Evolutionary conservation across 2,329 filamentous ascomycete genomes (phyloP).

Genomic region (Albophoma yamanashiensis): DNA sequence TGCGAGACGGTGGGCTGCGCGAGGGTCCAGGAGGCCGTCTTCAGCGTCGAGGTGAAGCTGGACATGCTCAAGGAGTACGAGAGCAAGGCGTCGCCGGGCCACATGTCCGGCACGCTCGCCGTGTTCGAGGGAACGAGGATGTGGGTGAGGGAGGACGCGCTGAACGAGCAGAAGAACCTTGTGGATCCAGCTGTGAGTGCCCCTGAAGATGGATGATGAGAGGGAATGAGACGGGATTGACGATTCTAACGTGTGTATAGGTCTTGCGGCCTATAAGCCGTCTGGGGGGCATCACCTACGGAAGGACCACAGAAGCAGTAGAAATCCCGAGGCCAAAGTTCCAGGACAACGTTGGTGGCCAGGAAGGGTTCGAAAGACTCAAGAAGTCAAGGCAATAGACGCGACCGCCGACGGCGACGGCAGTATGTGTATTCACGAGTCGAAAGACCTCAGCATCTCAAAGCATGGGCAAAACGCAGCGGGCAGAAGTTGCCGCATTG

Average conservation of each 20-base stretch:
- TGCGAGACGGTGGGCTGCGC: slow-evolving; percentile 57
- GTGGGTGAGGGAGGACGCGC: slow-evolving; percentile 81
- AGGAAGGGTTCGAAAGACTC: slow-evolving; percentile 47
- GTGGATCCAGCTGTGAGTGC: slow-evolving; percentile 57
- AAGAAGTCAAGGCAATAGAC: slow-evolving; percentile 24
- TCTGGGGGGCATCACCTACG: slow-evolving; percentile 81
- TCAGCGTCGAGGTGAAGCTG: slow-evolving; percentile 72
- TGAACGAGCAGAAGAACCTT: slow-evolving; percentile 65
- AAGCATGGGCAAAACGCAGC: not conserved
- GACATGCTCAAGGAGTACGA: slow-evolving; percentile 70
- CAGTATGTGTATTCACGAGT: not conserved
- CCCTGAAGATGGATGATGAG: not conserved
- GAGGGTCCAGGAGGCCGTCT: slow-evolving; percentile 71
- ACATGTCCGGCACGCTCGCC: slow-evolving; percentile 63
- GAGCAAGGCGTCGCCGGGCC: slow-evolving; percentile 56
- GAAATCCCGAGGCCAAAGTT: slow-evolving; percentile 60
- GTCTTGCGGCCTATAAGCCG: slow-evolving; percentile 67
- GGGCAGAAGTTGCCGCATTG: not conserved
- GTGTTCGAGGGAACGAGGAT: slow-evolving; percentile 67
- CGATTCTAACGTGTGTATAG: slow-evolving; percentile 15
- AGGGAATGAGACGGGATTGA: not conserved
- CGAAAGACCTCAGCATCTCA: not conserved
- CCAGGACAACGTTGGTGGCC: slow-evolving; percentile 37
- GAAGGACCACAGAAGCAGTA: slow-evolving; percentile 54
- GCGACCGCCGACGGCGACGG: not conserved